Evolutionary conservation across 768 basidiomycete species (phyloP), one percentile per base, ranked within the genome.

Genomic region (Termitomyces sp.): DNA sequence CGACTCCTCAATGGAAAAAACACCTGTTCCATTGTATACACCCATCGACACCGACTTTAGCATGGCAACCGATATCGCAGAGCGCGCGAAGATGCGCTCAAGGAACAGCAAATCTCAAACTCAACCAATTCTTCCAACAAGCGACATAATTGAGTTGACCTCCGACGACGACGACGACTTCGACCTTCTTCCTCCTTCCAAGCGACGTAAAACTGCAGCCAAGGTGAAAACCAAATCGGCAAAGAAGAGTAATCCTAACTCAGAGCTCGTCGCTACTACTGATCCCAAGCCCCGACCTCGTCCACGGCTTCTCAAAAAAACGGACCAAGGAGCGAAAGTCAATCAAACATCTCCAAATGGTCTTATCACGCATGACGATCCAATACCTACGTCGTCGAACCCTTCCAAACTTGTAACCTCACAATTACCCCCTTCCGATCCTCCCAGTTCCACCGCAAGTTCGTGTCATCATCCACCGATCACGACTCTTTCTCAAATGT

Each of bases 81-180:
- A 84, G 39, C 74, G 82, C 16, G 78, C 82, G 46, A 84, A 84
- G 61, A 81, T 73, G 66, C 80, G 82, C 16, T 72, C 77, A 53
- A 68, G 81, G 22, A 71, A 65, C 20, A 50, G 69, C 7, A 72
- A 68, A 41, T 41, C 47, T 6, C 56, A 22, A 44, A 44, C 51
- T 44, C 52, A 53, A 33, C 29, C 50, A 27, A 47, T 40, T 25
- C 25, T 32, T 44, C 40, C 47, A 43, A 36, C 58, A 35, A 54
- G 33, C 38, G 75, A 78, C 11, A 62, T 80, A 3, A 79, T 82
- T 11, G 80, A 81, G 57, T 60, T 81, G 16, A 68, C 66, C 22
- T 76, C 75, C 7, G 78, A 78, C 35, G 70, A 74, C 3, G 75
- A 76, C 27, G 74, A 76, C 40, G 15, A 61, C 38, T 63, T 76